Percentiles rank a stretch among this genome's conserved stretches.
These are phyloP conservation scores for Fusarium penzigii DNA, from an alignment of 2,329 filamentous ascomycete species.

Conservation along the genomic window DNA sequence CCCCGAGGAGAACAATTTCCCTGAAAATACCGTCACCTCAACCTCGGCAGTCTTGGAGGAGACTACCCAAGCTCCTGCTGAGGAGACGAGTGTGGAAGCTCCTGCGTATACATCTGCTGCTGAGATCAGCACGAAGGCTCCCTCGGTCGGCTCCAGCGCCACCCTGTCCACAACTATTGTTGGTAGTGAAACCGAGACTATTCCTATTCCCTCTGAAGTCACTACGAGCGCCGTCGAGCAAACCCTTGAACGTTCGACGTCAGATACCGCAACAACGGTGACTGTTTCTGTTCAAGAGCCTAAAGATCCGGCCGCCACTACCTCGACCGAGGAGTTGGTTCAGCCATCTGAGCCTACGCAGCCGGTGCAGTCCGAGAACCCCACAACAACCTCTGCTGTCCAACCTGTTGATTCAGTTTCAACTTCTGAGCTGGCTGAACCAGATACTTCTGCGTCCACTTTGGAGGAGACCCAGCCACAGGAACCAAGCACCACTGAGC, in stretches of 20 bases:
- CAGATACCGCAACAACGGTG: conserved; percentile 10
- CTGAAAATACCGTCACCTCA: conserved; percentile 7
- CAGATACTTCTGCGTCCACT: conserved; percentile 3
- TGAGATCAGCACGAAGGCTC: conserved; percentile 6
- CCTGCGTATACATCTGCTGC: conserved; percentile 8
- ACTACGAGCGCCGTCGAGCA: conserved; percentile 1
- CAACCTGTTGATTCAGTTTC: conserved; percentile 6
- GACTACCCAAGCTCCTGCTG: conserved; percentile 1
- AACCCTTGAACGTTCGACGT: conserved; percentile 3
- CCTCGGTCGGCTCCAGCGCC: conserved; percentile 1
- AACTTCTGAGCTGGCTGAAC: conserved; percentile 13
- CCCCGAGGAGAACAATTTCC: conserved; percentile 12
- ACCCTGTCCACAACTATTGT: conserved; percentile 4
- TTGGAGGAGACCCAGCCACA: conserved; percentile 3
- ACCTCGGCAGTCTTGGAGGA: conserved; percentile 5
- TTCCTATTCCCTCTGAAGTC: conserved; percentile 4
- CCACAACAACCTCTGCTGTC: conserved; percentile 11
- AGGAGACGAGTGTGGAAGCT: conserved; percentile 5
- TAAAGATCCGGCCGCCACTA: conserved; percentile 4
- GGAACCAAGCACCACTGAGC: not conserved
- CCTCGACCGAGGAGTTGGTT: conserved; percentile 6
- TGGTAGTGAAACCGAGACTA: conserved; percentile 8
- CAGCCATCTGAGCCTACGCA: not conserved
- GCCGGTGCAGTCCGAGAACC: conserved; percentile 8
- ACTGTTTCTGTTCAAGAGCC: conserved; percentile 22